Conservation (phyloP, 2,329 filamentous ascomycete genomes). For the Elsinoe arachidis region DNA sequence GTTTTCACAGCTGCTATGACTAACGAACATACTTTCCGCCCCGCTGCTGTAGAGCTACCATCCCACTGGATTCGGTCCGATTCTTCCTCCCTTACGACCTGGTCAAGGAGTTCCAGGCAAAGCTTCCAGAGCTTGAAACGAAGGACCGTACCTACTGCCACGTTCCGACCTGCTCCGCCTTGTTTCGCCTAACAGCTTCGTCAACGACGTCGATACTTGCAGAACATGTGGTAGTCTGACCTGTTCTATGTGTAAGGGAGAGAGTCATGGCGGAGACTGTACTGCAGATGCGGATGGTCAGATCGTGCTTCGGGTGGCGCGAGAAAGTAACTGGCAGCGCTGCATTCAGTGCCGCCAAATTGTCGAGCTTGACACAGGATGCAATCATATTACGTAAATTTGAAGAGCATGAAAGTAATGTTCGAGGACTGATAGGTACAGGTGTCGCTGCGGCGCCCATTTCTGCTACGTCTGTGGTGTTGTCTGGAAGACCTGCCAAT, state of each 20-base stretch:
- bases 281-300: constrained; percentile 13
- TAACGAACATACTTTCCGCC: constrained; percentile 47
- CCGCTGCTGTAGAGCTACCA: constrained; percentile 39
- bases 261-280: constrained; percentile 10
- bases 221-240: constrained; percentile 35
- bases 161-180: constrained; percentile 34
- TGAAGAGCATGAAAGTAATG: not conserved
- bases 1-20: constrained; percentile 36
- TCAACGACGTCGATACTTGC: constrained; percentile 33
- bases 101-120: constrained; percentile 31
- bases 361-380: constrained; percentile 44
- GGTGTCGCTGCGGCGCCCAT: constrained; percentile 22
- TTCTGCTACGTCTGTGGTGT: constrained; percentile 26
- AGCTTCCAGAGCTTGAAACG: constrained; percentile 41
- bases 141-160: constrained; percentile 44
- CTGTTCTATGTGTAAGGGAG: constrained; percentile 43
- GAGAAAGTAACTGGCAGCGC: constrained; percentile 42
- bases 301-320: constrained; percentile 34
- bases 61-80: constrained; percentile 29
- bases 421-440: constrained; percentile 9
- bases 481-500: constrained; percentile 23
- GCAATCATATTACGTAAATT: constrained; percentile 50
- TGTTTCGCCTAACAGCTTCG: constrained; percentile 33
- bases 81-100: constrained; percentile 30
- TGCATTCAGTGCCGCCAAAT: constrained; percentile 40